Evolutionary conservation across 495 filamentous ascomycete species (phyloP), one percentile per base, ranked within the genome.

Genomic region (Coniosporium apollinis): DNA sequence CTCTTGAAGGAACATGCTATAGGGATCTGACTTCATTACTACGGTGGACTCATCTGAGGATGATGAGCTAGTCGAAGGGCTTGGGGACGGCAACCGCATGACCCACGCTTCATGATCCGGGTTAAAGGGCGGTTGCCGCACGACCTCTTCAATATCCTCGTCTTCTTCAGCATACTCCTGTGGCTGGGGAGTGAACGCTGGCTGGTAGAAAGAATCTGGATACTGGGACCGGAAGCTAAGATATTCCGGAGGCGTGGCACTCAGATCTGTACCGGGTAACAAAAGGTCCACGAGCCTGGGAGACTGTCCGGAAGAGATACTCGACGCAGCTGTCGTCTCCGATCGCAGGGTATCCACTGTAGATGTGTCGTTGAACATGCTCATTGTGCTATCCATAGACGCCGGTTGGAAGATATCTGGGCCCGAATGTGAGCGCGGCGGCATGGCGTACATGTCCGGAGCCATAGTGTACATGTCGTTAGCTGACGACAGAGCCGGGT

Each of bases 61-160:
- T 2, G 43, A 51, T 3, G 49, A 49, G 9, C 43, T 46, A 28
- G 28, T 43, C 5, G 49, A 50, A 1, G 41, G 33, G 3, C 37
- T 38, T 18, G 47, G 43, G 6, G 47, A 48, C 5, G 37, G 37
- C 11, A 47, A 19, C 19, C 36, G 38, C 40, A 51, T 40, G 19
- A 60, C 51, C 58, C 60, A 67, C 9, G 48, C 39, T 13, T 61
- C 54, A 8, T 45, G 32, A 11, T 49, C 50, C n/a, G 52, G 46
- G 15, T 63, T 34, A 11, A 41, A 38, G 18, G 30, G 52, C 28
- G 61, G 54, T 34, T 59, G 55, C 16, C 72, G 57, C 8, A 71
- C 54, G 18, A 79, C 67, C 33, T 79, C 72, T 43, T 80, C 74
- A 9, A 77, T 53, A 28, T 65, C 65, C 25, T 72, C 70, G 6